Evolutionary conservation across 2,329 filamentous ascomycete species (phyloP).

Genomic region (Colletotrichum spaethianum): DNA sequence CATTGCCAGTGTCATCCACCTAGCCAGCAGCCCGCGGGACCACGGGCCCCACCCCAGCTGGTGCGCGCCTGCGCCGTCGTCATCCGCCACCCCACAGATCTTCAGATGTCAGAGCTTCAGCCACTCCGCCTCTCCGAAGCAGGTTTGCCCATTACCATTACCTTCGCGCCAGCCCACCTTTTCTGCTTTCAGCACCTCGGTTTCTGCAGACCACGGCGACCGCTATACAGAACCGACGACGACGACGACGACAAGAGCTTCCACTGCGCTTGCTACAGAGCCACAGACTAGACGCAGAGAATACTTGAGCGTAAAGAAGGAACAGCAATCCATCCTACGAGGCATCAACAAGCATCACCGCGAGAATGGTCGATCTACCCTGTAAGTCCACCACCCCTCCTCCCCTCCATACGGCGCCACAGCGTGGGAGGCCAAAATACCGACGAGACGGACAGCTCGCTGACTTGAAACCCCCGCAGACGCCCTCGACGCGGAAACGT

Average conservation of each 20-base stretch:
- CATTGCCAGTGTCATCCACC: not conserved
- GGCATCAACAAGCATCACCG: slow-evolving; percentile 19
- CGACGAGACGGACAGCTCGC: slow-evolving; percentile 21
- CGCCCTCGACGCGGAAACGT: slow-evolving; percentile 98
- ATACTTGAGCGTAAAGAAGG: not conserved
- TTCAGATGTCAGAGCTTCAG: slow-evolving; percentile 42
- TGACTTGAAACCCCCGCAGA: slow-evolving; percentile 67
- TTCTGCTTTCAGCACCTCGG: slow-evolving; percentile 3
- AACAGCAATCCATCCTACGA: not conserved
- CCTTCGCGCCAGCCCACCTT: not conserved
- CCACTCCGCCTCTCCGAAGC: slow-evolving; percentile 38
- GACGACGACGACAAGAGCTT: slow-evolving; percentile 12
- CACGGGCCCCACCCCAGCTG: slow-evolving; percentile 1
- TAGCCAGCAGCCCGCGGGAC: not conserved
- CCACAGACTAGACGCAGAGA: not conserved
- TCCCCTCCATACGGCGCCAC: not conserved
- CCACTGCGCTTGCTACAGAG: too few species aligned
- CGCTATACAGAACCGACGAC: not conserved
- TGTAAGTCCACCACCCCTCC: slow-evolving; percentile 53
- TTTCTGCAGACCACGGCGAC: not conserved
- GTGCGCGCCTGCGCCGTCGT: slow-evolving; percentile 13
- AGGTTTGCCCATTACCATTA: slow-evolving; percentile 30
- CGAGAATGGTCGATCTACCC: slow-evolving; percentile 64
- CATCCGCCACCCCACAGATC: slow-evolving; percentile 35
- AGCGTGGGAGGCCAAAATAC: not conserved